Base-by-base conservation (phyloP, 1,284 basidiomycete species). In the Neonothopanus nambi region DNA sequence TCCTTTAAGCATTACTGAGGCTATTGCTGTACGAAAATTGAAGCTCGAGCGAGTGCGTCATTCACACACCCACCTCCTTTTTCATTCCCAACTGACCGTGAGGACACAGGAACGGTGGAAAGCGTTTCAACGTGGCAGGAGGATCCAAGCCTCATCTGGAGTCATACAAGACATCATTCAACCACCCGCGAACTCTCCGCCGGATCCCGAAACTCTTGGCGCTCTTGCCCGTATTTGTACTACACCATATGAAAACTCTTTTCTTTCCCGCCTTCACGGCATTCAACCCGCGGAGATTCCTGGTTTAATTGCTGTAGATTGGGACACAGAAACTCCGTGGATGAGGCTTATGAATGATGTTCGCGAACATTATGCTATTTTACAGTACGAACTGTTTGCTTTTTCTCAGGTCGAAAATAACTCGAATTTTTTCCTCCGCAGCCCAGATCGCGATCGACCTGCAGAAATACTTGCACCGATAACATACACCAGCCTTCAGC, bases 261-360 rank as follows among this genome's bases (percentile, higher is more conserved):
- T 90, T 59, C 69, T 82, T 20, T 82, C 82, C 37, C 81, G 87
- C 21, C 58, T 87, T 11, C 69, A 75, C 51, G 84, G 84, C 28
- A 61, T 61, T 44, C 65, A 56, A 40, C 58, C 63, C 46, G 54
- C 50, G 28, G 57, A 54, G 44, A 58, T 65, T 38, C 61, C 67
- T 24, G 68, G 71, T 35, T 53, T 72, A 21, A 70, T 89, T 41
- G 74, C 80, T 13, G 72, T 84, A 15, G 88, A 91, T 65, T 91
- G 87, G 87, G 82, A 87, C 62, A 81, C 79, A 2, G 69, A 69
- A 37, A 69, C 85, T 2, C 81, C 85, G 0, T 91, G 89, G 89
- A 84, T 85, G 77, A 69, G 77, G 33, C 76, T 91, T 37, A 86
- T 90, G 85, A 65, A 68, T 26, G 87, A 91, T 59, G 75, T 91